phyloP scores from a whole-genome alignment of 176 grass and related monocot genomes.

The maize (Zea mays) region Zm-B73-REFERENCE-NAM-5.0 NC_050097.1:174277501-174278000 shows the following conservation, averaged over 20 bases:
- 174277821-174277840: conserved; percentile 5
- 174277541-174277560: conserved; percentile 97
- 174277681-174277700: conserved; percentile 95
- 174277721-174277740: conserved; percentile 83
- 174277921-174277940: conserved; percentile 78
- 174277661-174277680: conserved; percentile 46
- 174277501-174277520: conserved; percentile 90
- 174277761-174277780: conserved; percentile 93
- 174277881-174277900: conserved; percentile 40
- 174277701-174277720: conserved; percentile 84
- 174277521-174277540: conserved; percentile 94
- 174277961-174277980: conserved; percentile 90
- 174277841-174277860: conserved; percentile 3
- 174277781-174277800: conserved; percentile 95
- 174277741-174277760: conserved; percentile 94
- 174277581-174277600: background rate
- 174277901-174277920: conserved; percentile 54
- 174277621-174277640: background rate
- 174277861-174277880: background rate
- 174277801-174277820: conserved; percentile 57
- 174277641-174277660: conserved; percentile 19
- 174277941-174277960: conserved; percentile 97
- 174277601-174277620: background rate
- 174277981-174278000: conserved; percentile 92
- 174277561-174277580: conserved; percentile 54